These are phyloP conservation scores for Colletotrichum sojae DNA, from an alignment of 2,329 filamentous ascomycete genomes.

Conservation along the genomic window DNA sequence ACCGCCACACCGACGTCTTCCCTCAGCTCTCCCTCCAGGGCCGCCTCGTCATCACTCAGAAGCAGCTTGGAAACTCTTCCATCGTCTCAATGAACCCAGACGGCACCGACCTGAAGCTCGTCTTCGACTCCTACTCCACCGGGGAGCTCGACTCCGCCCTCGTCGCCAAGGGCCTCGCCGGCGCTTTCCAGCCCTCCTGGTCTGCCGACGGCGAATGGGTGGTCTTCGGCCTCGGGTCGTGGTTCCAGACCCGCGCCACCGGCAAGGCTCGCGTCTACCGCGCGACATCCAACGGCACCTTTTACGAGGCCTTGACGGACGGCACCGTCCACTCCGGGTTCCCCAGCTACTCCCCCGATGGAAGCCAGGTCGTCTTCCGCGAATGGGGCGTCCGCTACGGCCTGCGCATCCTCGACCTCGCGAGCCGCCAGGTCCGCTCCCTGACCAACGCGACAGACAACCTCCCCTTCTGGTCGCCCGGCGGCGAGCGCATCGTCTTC, in stretches of 20 bases:
- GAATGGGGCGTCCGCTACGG: slow-evolving; percentile 34
- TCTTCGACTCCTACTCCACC: slow-evolving; percentile 30
- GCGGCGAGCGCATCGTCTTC: slow-evolving; percentile 31
- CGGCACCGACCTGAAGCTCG: slow-evolving; percentile 30
- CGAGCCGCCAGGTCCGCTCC: slow-evolving; percentile 9
- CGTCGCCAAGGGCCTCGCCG: slow-evolving; percentile 23
- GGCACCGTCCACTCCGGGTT: slow-evolving; percentile 2
- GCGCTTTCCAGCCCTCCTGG: slow-evolving; percentile 11
- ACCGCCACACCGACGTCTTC: slow-evolving; percentile 33
- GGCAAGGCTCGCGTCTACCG: too few relatives aligned
- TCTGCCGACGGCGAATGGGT: too few relatives aligned
- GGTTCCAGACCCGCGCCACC: too few relatives aligned
- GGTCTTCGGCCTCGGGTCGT: too few relatives aligned
- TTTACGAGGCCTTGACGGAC: too few relatives aligned
- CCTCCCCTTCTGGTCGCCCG: slow-evolving; percentile 27
- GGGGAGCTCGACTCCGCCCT: slow-evolving; percentile 24
- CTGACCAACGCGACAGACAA: slow-evolving; percentile 30
- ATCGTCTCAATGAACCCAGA: slow-evolving; percentile 36
- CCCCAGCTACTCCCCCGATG: slow-evolving; percentile 29
- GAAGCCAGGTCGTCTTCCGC: slow-evolving; percentile 15
- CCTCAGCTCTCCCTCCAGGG: slow-evolving; percentile 30
- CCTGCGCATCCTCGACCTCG: slow-evolving; percentile 17
- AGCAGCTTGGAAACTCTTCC: slow-evolving; percentile 35
- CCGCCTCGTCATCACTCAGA: slow-evolving; percentile 28
- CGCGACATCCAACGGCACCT: too few relatives aligned